Conservation (phyloP, 305 asterid species). For the Fraxinus albicans region DNA sequence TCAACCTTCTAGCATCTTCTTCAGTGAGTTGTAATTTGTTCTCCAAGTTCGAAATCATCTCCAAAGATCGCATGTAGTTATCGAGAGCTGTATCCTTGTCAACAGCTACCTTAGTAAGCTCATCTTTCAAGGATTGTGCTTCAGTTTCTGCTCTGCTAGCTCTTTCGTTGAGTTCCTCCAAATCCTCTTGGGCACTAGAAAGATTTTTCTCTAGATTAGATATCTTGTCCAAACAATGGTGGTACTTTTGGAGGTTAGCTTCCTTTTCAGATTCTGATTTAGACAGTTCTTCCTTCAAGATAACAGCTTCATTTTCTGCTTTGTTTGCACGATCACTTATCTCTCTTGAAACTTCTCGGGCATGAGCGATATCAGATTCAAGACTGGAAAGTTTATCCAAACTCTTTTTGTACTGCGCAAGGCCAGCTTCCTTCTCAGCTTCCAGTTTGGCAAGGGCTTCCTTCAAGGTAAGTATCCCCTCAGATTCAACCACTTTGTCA, state of each 20-base stretch:
- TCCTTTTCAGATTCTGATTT: slow-evolving; percentile 74
- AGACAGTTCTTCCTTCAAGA: slow-evolving; percentile 58
- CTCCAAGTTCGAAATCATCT: slow-evolving; percentile 71
- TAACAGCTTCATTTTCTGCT: slow-evolving; percentile 74
- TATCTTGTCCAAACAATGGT: slow-evolving; percentile 59
- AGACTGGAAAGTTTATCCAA: slow-evolving; percentile 65
- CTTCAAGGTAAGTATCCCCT: slow-evolving; percentile 61
- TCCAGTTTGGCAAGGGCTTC: slow-evolving; percentile 73
- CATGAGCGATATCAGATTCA: slow-evolving; percentile 61
- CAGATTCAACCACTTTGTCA: slow-evolving; percentile 39
- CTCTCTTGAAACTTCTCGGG: slow-evolving; percentile 56
- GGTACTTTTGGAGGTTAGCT: slow-evolving; percentile 66
- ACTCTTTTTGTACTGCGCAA: slow-evolving; percentile 61
- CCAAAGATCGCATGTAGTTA: slow-evolving; percentile 68
- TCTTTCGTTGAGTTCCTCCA: slow-evolving; percentile 47
- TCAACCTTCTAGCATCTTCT: slow-evolving; percentile 57
- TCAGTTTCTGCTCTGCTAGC: slow-evolving; percentile 56
- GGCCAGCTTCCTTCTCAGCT: slow-evolving; percentile 89
- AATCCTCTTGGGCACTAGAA: slow-evolving; percentile 45
- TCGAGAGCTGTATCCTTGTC: slow-evolving; percentile 80
- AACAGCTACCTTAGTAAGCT: slow-evolving; percentile 45
- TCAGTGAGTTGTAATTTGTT: slow-evolving; percentile 59
- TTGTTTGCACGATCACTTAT: slow-evolving; percentile 64
- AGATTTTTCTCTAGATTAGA: slow-evolving; percentile 55
- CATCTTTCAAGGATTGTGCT: slow-evolving; percentile 51